These are phyloP conservation scores for Xenosphaeropsis pyriputrescens DNA, from an alignment of 2,329 filamentous ascomycete genomes.

Conservation along the genomic window DNA sequence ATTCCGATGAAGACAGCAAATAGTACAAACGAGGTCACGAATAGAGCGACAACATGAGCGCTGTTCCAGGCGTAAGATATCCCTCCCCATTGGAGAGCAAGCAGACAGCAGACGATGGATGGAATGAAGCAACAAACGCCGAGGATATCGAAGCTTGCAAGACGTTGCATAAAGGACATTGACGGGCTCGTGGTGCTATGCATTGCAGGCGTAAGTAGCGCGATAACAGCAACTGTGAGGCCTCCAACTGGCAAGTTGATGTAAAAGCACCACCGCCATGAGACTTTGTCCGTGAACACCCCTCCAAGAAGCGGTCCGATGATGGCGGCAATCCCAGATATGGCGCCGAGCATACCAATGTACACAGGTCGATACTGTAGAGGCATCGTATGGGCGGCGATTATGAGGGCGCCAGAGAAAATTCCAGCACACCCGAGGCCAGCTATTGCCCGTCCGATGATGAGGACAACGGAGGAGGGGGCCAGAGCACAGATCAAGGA, in stretches of 20 bases:
- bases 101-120: conserved; percentile 15
- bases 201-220: conserved; percentile 6
- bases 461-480: conserved; percentile 15
- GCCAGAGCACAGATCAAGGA: conserved; percentile 15
- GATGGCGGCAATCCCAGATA: conserved; percentile 4
- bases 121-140: conserved; percentile 19
- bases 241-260: conserved; percentile 23
- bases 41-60: conserved; percentile 19
- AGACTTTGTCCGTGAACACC: conserved; percentile 19
- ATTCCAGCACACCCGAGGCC: conserved; percentile 17
- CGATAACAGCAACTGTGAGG: conserved; percentile 6
- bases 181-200: conserved; percentile 6
- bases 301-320: conserved; percentile 21
- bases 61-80: conserved; percentile 16
- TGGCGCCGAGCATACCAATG: conserved; percentile 8
- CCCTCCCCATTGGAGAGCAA: conserved; percentile 20
- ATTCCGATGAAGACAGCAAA: conserved; percentile 14
- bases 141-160: conserved; percentile 19
- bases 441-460: conserved; percentile 19
- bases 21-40: conserved; percentile 17
- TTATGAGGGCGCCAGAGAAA: conserved; percentile 24
- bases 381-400: conserved; percentile 20
- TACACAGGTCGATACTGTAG: conserved; percentile 19
- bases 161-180: conserved; percentile 25
- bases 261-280: conserved; percentile 21